Evolutionary conservation across 169 alveolate genomes (phyloP).

Genomic region (Cryptosporidium ubiquitum): DNA sequence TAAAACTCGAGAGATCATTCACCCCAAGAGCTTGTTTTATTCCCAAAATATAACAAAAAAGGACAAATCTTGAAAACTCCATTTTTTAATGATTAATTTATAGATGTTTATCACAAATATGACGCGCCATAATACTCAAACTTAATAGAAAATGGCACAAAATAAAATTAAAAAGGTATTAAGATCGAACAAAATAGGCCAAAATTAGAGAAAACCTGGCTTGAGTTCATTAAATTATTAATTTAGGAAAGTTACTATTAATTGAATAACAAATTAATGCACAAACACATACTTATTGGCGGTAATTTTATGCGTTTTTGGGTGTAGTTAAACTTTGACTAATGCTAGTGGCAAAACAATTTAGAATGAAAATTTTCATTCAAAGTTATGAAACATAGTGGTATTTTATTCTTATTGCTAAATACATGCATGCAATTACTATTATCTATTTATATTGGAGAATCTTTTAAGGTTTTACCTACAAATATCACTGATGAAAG

Average conservation of each 20-base stretch:
- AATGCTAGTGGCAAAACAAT: constrained; percentile 27
- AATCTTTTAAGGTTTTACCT: background rate
- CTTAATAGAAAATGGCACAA: background rate
- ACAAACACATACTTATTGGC: constrained; percentile 27
- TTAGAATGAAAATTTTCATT: background rate
- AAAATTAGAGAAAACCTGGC: no score
- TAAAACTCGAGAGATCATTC: background rate
- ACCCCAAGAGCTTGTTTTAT: background rate
- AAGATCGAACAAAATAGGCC: background rate
- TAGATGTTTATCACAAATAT: background rate
- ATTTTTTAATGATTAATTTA: background rate
- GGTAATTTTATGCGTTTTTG: constrained; percentile 64
- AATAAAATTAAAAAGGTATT: background rate
- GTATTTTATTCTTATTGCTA: background rate
- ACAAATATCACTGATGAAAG: background rate
- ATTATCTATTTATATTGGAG: background rate
- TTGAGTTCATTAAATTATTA: background rate
- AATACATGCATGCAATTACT: background rate
- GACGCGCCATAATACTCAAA: background rate
- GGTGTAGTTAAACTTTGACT: constrained; percentile 47
- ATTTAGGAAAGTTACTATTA: background rate
- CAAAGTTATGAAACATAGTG: constrained; percentile 16
- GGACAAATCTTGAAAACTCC: background rate
- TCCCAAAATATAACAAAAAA: background rate
- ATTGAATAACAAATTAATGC: background rate